Conservation (phyloP, 345 rosid genomes). For the Gossypium herbaceum region DNA sequence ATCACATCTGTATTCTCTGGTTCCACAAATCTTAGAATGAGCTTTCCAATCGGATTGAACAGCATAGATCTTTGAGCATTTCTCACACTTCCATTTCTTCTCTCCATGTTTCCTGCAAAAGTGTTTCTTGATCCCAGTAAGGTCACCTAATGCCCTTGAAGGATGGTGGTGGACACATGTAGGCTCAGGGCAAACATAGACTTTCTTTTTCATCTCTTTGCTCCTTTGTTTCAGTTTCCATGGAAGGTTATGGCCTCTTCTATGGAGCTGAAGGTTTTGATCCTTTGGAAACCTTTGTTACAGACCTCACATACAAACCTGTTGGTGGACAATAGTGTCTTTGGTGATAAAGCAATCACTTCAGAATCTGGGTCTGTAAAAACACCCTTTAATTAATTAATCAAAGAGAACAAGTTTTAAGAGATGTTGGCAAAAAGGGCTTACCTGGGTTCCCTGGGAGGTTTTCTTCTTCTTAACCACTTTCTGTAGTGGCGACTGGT, state of each 20-base stretch:
- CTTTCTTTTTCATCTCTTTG: conserved; percentile 60
- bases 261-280: conserved; percentile 92
- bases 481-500: conserved; percentile 27
- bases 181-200: conserved; percentile 76
- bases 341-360: conserved; percentile 90
- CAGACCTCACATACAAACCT: conserved; percentile 95
- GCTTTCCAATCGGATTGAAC: conserved; percentile 98
- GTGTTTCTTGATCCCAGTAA: conserved; percentile 96
- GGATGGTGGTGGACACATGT: conserved; percentile 88
- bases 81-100: conserved; percentile 95
- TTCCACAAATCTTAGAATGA: conserved; percentile 92
- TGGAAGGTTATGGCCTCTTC: conserved; percentile 95
- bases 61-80: conserved; percentile 87
- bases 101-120: conserved; percentile 91
- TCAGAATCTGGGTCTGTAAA: conserved; percentile 88
- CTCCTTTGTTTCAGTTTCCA: conserved; percentile 88
- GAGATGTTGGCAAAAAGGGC: neutral
- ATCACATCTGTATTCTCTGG: conserved; percentile 90
- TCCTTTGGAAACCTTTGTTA: conserved; percentile 93
- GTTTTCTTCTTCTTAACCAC: conserved; percentile 70
- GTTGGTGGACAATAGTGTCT: conserved; percentile 71
- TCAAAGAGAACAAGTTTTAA: neutral
- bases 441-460: conserved; percentile 93
- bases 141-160: conserved; percentile 89
- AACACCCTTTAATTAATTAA: neutral